phyloP scores from a whole-genome alignment of 768 basidiomycete genomes.

The Phlebiopsis gigantea region DNA sequence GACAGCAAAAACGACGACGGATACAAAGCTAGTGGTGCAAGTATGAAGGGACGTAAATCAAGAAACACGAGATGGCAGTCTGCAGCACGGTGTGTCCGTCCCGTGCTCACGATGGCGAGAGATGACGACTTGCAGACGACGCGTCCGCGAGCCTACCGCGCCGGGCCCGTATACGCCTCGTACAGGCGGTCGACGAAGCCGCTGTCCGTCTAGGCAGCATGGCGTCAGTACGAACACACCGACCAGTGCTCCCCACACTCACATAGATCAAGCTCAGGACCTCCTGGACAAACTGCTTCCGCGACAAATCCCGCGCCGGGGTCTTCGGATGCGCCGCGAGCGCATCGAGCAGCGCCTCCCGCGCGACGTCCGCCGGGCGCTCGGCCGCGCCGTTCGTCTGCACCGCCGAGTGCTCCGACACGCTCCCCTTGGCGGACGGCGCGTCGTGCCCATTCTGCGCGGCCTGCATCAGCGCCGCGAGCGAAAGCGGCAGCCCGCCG shows the following conservation, averaged over 20 bases:
- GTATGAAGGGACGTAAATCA: constrained; percentile 1
- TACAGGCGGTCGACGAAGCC: constrained; percentile 62
- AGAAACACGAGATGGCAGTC: background rate
- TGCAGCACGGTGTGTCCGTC: background rate
- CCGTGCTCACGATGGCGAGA: background rate
- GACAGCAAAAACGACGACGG: constrained; percentile 1
- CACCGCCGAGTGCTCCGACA: background rate
- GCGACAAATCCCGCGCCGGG: constrained; percentile 6
- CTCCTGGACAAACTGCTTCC: constrained; percentile 51
- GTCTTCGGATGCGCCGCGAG: constrained; percentile 13
- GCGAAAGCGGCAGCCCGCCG: background rate
- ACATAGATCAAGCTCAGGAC: constrained; percentile 58
- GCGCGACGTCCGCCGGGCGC: constrained; percentile 7
- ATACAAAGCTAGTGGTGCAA: constrained; percentile 7
- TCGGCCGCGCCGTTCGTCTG: background rate
- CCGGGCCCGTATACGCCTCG: constrained; percentile 35
- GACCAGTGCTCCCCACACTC: too few relatives aligned
- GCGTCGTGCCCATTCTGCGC: background rate
- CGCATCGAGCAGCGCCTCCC: constrained; percentile 12
- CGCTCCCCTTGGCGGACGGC: background rate
- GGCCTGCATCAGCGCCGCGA: constrained; percentile 2
- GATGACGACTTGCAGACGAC: background rate
- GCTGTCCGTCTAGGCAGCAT: constrained; percentile 48
- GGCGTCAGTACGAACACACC: too few relatives aligned
- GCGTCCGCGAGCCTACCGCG: background rate